Base-by-base conservation (phyloP, 345 rosid genomes). In the Boechera stricta region DNA sequence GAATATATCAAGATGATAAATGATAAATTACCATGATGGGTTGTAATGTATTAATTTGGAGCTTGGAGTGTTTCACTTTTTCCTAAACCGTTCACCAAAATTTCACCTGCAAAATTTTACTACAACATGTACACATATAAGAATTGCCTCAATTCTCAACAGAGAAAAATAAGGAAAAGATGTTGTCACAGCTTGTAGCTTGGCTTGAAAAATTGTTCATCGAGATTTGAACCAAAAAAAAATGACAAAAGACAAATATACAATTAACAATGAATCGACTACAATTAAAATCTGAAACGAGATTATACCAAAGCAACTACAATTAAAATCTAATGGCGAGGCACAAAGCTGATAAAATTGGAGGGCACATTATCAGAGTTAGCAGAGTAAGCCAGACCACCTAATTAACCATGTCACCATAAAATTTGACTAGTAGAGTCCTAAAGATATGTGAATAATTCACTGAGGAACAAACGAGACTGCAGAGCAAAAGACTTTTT, bases 21-120 rank as follows among this genome's bases (percentile, higher is more conserved):
- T 54, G 49, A 53, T 53, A 38, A 53, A 0, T 29, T 69, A 39
- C 53, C 33, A 57, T 42, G 55, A 42, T 70, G 74, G 44, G 5
- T 42, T 56, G 74, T 70, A 44, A 55, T 42, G 54, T 10, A 41
- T 16, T n/a, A 2, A n/a, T 5, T 38, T 36, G 3, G 60, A 61
- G 38, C 11, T 67, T 67, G 24, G 12, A 6, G 15, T 52, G 8
- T 67, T 35, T 35, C 9, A 36, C 24, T 8, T 21, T n/a, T 24
- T 12, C 47, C 33, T 18, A 51, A 51, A 21, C 60, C 8, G 38
- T 38, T 68, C 28, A 54, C 52, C 51, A 53, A 68, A 38, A 33
- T 6, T 64, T 49, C 48, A 44, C 7, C 5, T 32, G n/a, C 66
- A 47, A 33, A 1, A 3, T 38, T 38, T 38, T 36, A 38, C 28